Evolutionary conservation across 352 stramenopile species (phyloP), one percentile per base, ranked within the genome.

Genomic region (Pythium sp.): DNA sequence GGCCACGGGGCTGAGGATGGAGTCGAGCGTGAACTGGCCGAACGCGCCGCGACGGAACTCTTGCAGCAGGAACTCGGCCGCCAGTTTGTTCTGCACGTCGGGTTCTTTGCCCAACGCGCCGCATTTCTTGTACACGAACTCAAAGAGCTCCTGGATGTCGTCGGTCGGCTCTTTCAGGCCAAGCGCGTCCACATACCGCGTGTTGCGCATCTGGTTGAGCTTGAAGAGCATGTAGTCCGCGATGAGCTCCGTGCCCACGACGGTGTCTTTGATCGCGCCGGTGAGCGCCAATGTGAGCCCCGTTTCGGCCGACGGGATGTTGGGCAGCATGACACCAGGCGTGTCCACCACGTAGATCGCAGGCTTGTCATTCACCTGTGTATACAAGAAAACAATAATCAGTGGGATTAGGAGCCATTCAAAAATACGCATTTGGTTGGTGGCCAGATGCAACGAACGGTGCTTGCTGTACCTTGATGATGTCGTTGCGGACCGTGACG

Each of bases 341-440:
- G 90, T 97, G 70, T 97, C 90, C 20, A 96, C 84, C 14, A 97
- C 87, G 65, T 96, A 97, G 22, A 97, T 84, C 18, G 89, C 89
- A 0, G 90, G 90, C 47, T 86, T 90, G 55, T 93, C 85, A 54
- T 94, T 95, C 60, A 94, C 84, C 82, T 92, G 70, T 22, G 1
- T 22, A 54, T 15, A 18, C 26, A 58, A 36, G 24, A 8, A 1
- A 1, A 51, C 12, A 32, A 32, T 32, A 4, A 24, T 24, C 43
- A 12, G 6, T 24, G 18, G 22, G 43, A 11, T 22, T 49, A 49
- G 18, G 41, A 49, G 15, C 41, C 15, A 49, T 24, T 51, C 43
- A 51, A 51, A 5, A 5, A 51, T 49, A 49, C 5, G 15, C 18
- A 51, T 24, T 4, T 46, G 38, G 12, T 46, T 46, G 38, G 38